Evolutionary conservation across 257 asterid genomes (phyloP), one percentile per base, ranked within the genome.

Genomic region (Plantago elongata): DNA sequence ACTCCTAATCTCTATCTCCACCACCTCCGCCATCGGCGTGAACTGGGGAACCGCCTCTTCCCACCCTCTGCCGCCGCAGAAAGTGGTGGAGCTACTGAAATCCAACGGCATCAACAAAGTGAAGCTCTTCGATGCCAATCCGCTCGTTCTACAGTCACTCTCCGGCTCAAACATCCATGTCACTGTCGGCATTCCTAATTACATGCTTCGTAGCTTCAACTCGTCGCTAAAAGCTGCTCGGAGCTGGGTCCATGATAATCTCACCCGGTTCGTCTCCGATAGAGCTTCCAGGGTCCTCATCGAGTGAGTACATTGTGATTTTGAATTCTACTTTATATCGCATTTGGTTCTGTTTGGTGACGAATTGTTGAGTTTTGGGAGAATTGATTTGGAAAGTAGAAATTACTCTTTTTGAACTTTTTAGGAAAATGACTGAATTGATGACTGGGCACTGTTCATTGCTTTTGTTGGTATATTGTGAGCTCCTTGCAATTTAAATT

Each of bases 41-140:
- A 90, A 81, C 83, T 90, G 97, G 97, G 97, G 95, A 62, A 84
- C 78, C 73, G 71, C 82, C 38, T 84, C 95, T 70, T 83, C 95
- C 12, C 89, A 85, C 72, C 89, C 93, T 54, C 77, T 90, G 68
- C 90, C 83, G 74, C 90, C 96, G 66, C 71, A 67, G 22, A 83
- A 77, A 75, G 95, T 85, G 70, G 89, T 82, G 75, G 83, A 83
- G 77, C 87, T 90, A 46, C 74, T 87, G 59, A 87, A 85, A 67
- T 75, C 93, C 34, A 90, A 80, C 77, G 60, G 45, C 63, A 79
- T 90, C 51, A 65, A 64, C 52, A 83, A 82, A 69, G 89, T 90
- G 30, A 85, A 82, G 88, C 86, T 87, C 13, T 65, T 76, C 48
- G 97, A 90, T 65, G 77, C 96, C 34, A 76, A 85, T 74, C 86